Conservation (phyloP, 352 stramenopile genomes). For the Globisporangium recalcitrans region DNA sequence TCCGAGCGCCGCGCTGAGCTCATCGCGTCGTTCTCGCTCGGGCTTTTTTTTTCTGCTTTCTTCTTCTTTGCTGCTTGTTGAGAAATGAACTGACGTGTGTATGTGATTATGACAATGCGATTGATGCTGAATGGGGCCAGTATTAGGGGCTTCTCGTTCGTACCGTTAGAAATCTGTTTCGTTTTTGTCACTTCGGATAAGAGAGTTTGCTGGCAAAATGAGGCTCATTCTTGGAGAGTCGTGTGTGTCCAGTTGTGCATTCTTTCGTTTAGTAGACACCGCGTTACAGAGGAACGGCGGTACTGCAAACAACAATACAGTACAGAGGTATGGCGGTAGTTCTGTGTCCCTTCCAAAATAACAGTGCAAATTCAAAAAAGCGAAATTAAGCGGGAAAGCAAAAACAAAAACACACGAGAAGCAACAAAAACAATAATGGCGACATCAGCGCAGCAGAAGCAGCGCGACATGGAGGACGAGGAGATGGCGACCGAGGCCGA, state of each 20-base stretch:
- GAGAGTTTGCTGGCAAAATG: no score
- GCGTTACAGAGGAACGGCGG: no score
- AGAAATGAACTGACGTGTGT: not conserved
- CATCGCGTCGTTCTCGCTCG: not conserved
- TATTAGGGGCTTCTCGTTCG: no score
- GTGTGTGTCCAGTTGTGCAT: no score
- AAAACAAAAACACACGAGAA: not conserved
- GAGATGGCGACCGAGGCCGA: constrained; percentile 17
- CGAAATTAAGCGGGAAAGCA: not conserved
- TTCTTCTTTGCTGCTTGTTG: not conserved
- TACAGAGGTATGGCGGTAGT: not conserved
- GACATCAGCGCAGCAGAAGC: constrained; percentile 1
- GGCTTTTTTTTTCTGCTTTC: not conserved
- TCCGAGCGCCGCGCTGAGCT: constrained; percentile 14
- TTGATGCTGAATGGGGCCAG: no score
- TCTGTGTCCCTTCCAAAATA: no score
- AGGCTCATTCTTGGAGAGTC: no score
- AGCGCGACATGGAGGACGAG: constrained; percentile 13
- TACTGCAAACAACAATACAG: not conserved
- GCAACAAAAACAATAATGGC: not conserved
- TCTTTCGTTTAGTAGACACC: no score
- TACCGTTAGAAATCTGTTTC: no score
- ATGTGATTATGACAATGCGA: not conserved
- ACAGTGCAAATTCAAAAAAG: not conserved
- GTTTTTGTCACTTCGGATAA: no score